Evolutionary conservation across 768 basidiomycete genomes (phyloP), one percentile per base, ranked within the genome.

Genomic region (Neoboletus subvelutipes): DNA sequence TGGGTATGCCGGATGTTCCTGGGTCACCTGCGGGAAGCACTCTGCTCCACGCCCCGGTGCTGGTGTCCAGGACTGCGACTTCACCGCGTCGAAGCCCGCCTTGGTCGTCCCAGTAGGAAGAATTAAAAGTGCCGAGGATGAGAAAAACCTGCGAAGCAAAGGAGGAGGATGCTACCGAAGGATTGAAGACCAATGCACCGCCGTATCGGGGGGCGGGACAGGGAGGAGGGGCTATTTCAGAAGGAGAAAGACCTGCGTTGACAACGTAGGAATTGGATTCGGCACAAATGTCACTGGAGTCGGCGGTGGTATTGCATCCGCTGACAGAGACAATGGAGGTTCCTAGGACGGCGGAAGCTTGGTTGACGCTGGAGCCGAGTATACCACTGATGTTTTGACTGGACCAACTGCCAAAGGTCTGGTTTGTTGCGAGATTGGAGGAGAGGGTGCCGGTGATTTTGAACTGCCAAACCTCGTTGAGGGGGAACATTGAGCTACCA

Each of bases 1-100:
- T 63, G 8, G 73, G 73, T 15, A 66, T 68, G 40, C 80, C 81
- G 20, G 68, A 63, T 15, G 68, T 67, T 39, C 69, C 67, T 42
- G 91, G 90, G 67, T 92, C 90, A 36, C 89, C 89, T 36, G 90
- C 78, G 39, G 90, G 90, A 36, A 92, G 70, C 18, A 90, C 70
- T 61, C 90, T 81, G 46, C 82, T 84, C 91, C 89, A 92, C 10
- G 79, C 74, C 7, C 81, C 86, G 3, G 83, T 80, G 34, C 77
- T 73, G 33, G 78, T 75, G 60, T 90, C 82, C 39, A 91, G 72
- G 13, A 92, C 75, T 54, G 80, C 90, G 53, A 93, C 83, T 79
- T 92, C 91, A 34, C 91, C 91, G 1, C 76, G 74, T n/a, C 75
- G 68, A 18, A 85, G 75, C 1, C 83, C 83, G 31, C 77, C 78